Base-by-base conservation (phyloP, 2,329 filamentous ascomycete species). In the Phaeomoniella chlamydospora region DNA sequence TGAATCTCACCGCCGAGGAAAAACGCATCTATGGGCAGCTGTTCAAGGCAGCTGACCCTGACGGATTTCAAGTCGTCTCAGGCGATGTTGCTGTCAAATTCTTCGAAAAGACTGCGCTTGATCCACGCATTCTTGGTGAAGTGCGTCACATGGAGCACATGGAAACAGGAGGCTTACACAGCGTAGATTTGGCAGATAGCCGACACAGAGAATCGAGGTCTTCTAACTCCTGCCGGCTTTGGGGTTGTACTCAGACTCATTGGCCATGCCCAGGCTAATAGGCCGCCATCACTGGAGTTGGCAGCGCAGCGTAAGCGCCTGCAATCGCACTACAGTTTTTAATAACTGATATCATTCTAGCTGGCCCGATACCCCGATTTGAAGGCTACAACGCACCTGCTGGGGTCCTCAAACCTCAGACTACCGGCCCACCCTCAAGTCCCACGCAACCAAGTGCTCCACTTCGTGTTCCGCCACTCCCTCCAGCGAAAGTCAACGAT, bases 121-220 rank as follows among this genome's bases (percentile, higher is more conserved):
- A 88, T 42, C 84, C 87, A 37, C 77, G 83, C 42, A 70, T 90
- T 34, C 70, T 98, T 40, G 90, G 88, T 58, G 79, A 93, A 74
- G 83, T 88, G 62, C 47, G 74, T 66, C 32, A 18, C 37, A n/a
- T 34, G n/a, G 30, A 36, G n/a, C 10, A 15, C 19, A 12, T 15
- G 15, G 11, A 11, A 15, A 34, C 35, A 9, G 22, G 6, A 12
- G 14, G 39, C 31, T 39, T 26, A 18, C 14, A 9, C 5, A 26
- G 15, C 44, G 40, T 58, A 94, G 82, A 96, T 98, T 70, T 98
- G 90, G 90, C 88, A 96, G 63, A 90, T 98, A 56, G 88, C 90
- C 47, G 90, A 98, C 64, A 86, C 75, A 46, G 88, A 96, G 64
- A 98, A 98, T 64, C 77, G 87, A 45, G 90, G 90, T 36, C 81